A percentile compares a stretch with the other conserved stretches of the same genome.
Evolutionary conservation across 352 stramenopile species (phyloP).

Genomic region (Phytophthora rubi): DNA sequence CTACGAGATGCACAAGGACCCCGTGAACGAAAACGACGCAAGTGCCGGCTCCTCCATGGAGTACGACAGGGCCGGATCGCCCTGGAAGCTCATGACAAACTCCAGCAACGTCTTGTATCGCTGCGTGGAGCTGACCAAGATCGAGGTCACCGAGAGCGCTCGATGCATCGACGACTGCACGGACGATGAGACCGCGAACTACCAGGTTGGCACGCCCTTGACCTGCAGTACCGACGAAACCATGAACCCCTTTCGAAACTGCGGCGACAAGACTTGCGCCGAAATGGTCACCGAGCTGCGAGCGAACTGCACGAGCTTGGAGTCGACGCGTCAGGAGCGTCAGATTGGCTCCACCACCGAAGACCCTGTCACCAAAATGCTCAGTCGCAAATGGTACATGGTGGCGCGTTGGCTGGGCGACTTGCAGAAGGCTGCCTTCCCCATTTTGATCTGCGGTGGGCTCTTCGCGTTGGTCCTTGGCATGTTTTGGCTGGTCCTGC

Average conservation of each 20-base stretch:
- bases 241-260: slow-evolving; percentile 63
- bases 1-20: slow-evolving; percentile 45
- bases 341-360: slow-evolving; percentile 48
- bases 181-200: slow-evolving; percentile 46
- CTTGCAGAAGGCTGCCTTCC: slow-evolving; percentile 76
- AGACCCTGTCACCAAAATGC: slow-evolving; percentile 61
- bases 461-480: slow-evolving; percentile 71
- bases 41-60: slow-evolving; percentile 43
- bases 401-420: slow-evolving; percentile 80
- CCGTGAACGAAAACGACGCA: slow-evolving; percentile 42
- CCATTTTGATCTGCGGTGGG: slow-evolving; percentile 78
- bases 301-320: slow-evolving; percentile 60
- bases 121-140: slow-evolving; percentile 70
- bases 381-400: slow-evolving; percentile 75
- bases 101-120: slow-evolving; percentile 73
- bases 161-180: slow-evolving; percentile 75
- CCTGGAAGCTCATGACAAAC: slow-evolving; percentile 68
- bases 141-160: slow-evolving; percentile 47
- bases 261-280: slow-evolving; percentile 53
- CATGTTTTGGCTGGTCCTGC: slow-evolving; percentile 76
- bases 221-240: slow-evolving; percentile 51
- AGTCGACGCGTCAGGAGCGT: slow-evolving; percentile 50
- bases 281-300: slow-evolving; percentile 47
- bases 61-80: slow-evolving; percentile 60
- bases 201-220: slow-evolving; percentile 26